Conservation (phyloP, 768 basidiomycete species). For the Tricholoma terreum region DNA sequence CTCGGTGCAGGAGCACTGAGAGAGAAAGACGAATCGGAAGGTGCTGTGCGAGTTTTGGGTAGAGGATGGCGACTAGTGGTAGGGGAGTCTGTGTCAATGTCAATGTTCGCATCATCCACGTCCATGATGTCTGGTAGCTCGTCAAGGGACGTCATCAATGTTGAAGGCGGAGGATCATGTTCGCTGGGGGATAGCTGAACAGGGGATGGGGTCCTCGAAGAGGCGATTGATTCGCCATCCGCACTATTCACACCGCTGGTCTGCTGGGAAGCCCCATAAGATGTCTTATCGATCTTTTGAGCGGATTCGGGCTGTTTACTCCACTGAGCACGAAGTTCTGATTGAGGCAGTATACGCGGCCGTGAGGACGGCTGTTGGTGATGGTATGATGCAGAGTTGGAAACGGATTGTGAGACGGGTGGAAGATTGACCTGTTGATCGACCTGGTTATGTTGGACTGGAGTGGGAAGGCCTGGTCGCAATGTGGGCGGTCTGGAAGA, state of each 20-base stretch:
- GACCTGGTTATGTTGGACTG: neutral
- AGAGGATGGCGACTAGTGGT: neutral
- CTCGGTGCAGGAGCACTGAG: constrained; percentile 4
- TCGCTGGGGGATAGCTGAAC: neutral
- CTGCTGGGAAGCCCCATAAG: constrained; percentile 14
- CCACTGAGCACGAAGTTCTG: constrained; percentile 13
- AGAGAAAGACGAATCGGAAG: neutral
- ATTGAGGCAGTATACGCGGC: constrained; percentile 9
- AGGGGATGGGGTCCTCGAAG: constrained; percentile 8
- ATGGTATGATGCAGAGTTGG: constrained; percentile 4
- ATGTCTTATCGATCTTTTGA: constrained; percentile 2
- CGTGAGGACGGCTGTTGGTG: neutral
- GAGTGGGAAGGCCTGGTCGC: neutral
- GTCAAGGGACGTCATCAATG: neutral
- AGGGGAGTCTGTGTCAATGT: neutral
- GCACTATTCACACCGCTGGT: constrained; percentile 5
- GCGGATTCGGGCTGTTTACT: constrained; percentile 10
- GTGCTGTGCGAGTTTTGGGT: neutral
- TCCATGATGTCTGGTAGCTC: neutral
- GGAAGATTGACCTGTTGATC: constrained; percentile 4
- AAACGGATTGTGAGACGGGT: constrained; percentile 5
- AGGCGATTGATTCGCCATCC: constrained; percentile 3
- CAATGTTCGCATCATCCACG: neutral
- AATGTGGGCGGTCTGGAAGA: neutral
- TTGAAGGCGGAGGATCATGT: neutral